Evolutionary conservation across 116 monocot species (phyloP), one percentile per base, ranked within the genome.

Genomic region (Trichopus zeylanicus): DNA sequence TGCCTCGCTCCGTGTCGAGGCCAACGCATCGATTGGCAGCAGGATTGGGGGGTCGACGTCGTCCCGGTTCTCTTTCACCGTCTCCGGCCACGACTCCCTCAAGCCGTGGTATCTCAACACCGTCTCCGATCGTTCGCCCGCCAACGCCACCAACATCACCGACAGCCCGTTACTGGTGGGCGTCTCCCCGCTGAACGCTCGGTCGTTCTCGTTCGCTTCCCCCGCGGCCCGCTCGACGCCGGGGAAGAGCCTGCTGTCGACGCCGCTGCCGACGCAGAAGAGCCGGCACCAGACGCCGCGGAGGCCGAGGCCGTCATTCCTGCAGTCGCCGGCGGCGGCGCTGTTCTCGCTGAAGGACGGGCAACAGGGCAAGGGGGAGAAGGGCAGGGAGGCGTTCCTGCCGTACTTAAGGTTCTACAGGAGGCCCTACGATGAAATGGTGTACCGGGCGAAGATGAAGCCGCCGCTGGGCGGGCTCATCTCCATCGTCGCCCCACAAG

Each of bases 21-120:
- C 56, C 7, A 28, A 29, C 4, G 20, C 52, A 6, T 24, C 52
- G 26, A 23, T 26, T 5, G 23, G 11, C 52, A n/a, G 20, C 13
- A 7, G 15, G 25, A 18, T 9, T 9, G 31, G 26, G 0, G 63
- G 54, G 16, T 57, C 63, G 4, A 46, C 2, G 24, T 33, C 62
- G 9, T 73, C 78, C 1, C 67, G 83, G 6, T 87, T 87, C 75
- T 72, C 82, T 31, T 78, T 87, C 72, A 87, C 87, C 1, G 82
- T 79, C 21, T 82, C 87, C 42, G 65, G 69, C 78, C 35, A 80
- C 34, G 77, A 87, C 67, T 67, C 87, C 1, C 59, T 87, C 4
- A 87, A 87, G 58, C 87, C 87, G 10, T 87, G 87, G 87, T 87
- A 87, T 67, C 78, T 87, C 26, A 49, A 74, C 31, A 46, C 71